Evolutionary conservation across 2,329 filamentous ascomycete species (phyloP).

Genomic region (Pleochaeta shiraiana): DNA sequence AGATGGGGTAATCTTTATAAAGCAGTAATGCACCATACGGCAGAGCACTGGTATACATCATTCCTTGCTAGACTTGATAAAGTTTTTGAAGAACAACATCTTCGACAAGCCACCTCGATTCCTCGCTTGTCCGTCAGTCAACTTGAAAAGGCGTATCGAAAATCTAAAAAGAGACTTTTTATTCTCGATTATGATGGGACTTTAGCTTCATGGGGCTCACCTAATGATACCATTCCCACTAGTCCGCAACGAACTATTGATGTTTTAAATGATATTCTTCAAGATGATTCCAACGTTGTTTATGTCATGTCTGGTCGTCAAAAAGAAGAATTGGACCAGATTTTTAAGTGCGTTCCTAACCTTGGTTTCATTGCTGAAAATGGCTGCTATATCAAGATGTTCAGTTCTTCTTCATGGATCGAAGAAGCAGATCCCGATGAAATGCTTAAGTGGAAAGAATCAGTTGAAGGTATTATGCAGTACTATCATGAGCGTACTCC

Average conservation of each 20-base stretch:
- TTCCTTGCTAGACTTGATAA: conserved; percentile 49
- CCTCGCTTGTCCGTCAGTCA: conserved; percentile 55
- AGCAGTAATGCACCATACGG: conserved; percentile 61
- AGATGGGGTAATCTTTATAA: conserved; percentile 56
- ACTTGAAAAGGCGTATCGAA: conserved; percentile 42
- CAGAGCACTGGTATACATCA: conserved; percentile 64
- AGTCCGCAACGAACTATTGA: conserved; percentile 68
- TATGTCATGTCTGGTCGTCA: conserved; percentile 87
- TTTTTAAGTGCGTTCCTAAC: conserved; percentile 66
- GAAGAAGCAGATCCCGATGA: conserved; percentile 52
- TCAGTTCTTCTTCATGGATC: conserved; percentile 46
- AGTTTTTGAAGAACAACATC: conserved; percentile 66
- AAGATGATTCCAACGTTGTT: conserved; percentile 63
- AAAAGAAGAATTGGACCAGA: conserved; percentile 67
- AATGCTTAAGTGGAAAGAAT: conserved; percentile 60
- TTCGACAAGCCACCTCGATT: conserved; percentile 66
- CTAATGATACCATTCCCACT: conserved; percentile 64
- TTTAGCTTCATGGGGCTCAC: conserved; percentile 66
- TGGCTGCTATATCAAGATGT: conserved; percentile 68
- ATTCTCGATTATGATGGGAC: conserved; percentile 91
- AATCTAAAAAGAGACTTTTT: conserved; percentile 50
- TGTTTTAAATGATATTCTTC: conserved; percentile 57
- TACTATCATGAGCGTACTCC: conserved; percentile 86
- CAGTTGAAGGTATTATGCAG: conserved; percentile 59
- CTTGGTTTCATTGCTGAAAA: conserved; percentile 88